Evolutionary conservation across 768 basidiomycete genomes (phyloP), one percentile per base, ranked within the genome.

Genomic region (Termitomyces sp.): DNA sequence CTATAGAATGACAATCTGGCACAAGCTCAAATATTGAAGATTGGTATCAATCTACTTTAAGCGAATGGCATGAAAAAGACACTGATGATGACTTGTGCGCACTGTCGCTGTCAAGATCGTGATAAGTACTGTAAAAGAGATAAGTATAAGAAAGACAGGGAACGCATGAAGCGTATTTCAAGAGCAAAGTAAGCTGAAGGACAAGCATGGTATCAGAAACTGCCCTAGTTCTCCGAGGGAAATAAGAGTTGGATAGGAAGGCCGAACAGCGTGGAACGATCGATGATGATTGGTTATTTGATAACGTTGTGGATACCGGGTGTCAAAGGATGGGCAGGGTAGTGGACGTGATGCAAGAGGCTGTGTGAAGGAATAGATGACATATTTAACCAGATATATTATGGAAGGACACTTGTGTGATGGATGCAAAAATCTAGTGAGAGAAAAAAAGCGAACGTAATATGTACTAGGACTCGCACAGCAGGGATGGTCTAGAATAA

Each of bases 271-370:
- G 52, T 54, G 52, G 60, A 55, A 47, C 35, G 35, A 28, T n/a
- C 35, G 35, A 54, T 55, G 32, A 61, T 55, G 24, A 61, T 52
- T 61, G 52, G 44, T 54, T 52, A 49, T 51, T n/a, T 55, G 48
- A 56, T 55, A 49, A 35, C 50, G 60, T 38, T 54, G 57, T 54
- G 55, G 54, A 55, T 54, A 28, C 55, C 51, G 24, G 30, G 55
- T 9, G 44, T 38, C 28, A 41, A 35, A 54, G 52, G 36, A 26
- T 46, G 35, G 49, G 35, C 44, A n/a, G n/a, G n/a, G n/a, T n/a
- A 54, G 28, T 46, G 57, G 58, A 59, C 36, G 49, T 53, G 38
- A 40, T 55, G 54, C 28, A 51, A 35, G 52, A 48, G 35, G 47
- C 54, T 45, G 57, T 56, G 33, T 5, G 45, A 26, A 41, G 46